These are phyloP conservation scores for Diutina sp. DNA, from an alignment of 1,139 yeast species.

Conservation along the genomic window DNA sequence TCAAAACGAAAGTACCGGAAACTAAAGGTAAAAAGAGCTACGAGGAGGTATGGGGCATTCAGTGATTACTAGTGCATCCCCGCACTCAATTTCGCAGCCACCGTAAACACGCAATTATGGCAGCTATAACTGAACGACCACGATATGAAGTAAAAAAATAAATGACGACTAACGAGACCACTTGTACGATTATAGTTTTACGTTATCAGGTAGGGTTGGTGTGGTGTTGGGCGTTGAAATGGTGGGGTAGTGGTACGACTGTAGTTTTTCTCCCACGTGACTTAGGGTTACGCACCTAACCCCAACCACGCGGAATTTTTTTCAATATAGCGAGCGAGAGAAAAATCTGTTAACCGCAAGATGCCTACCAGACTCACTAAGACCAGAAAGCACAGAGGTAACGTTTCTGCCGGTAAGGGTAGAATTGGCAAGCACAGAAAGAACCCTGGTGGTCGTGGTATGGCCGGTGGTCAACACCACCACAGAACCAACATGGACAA, in stretches of 20 bases:
- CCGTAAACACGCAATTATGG: neutral
- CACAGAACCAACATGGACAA: constrained; percentile 99
- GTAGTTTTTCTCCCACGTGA: neutral
- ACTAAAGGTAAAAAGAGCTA: constrained; percentile 56
- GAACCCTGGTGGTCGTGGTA: constrained; percentile 99
- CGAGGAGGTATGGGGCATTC: constrained; percentile 44
- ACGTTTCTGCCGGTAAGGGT: constrained; percentile 99
- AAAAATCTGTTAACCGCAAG: neutral
- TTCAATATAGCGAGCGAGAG: neutral
- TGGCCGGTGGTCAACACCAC: constrained; percentile 99
- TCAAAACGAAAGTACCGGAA: constrained; percentile 51
- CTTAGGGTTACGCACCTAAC: neutral
- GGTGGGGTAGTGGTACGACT: too few relatives aligned
- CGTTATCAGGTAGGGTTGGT: too few relatives aligned
- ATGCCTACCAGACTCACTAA: constrained; percentile 99
- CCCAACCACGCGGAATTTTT: neutral
- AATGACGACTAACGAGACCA: too few relatives aligned
- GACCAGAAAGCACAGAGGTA: constrained; percentile 99
- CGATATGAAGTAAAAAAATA: too few relatives aligned
- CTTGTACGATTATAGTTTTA: too few relatives aligned
- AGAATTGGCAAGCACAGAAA: constrained; percentile 99
- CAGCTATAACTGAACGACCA: neutral
- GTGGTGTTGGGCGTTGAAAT: too few relatives aligned
- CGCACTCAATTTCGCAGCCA: neutral
- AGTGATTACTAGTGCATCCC: neutral